These are phyloP conservation scores for Eutypa lata DNA, from an alignment of 2,329 filamentous ascomycete genomes.

Conservation along the genomic window DNA sequence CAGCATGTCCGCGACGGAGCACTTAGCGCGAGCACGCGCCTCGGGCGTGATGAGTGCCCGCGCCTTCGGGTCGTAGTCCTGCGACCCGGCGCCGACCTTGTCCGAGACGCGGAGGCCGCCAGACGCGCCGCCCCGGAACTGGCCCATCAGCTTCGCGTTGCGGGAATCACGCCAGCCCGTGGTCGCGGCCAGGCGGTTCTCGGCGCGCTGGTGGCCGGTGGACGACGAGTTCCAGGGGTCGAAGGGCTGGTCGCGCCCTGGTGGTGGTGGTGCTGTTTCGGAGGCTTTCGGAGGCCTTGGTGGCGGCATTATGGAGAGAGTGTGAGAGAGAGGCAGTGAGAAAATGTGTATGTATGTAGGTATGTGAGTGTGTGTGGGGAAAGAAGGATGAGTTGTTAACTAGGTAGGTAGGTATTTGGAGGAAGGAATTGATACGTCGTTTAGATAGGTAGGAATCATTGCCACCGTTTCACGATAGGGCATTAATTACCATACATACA, in stretches of 20 bases:
- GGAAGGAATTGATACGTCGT: too few species aligned
- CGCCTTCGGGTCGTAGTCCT: conserved; percentile 47
- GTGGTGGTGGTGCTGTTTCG: conserved; percentile 24
- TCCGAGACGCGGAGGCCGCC: conserved; percentile 62
- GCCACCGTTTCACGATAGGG: too few species aligned
- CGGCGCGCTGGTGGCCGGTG: conserved; percentile 75
- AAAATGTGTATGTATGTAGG: too few species aligned
- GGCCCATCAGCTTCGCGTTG: conserved; percentile 64
- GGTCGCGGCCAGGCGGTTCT: conserved; percentile 56
- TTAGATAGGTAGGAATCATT: too few species aligned
- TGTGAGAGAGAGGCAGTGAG: too few species aligned
- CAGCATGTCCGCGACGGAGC: conserved; percentile 55
- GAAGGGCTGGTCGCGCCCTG: conserved; percentile 44
- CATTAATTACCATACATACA: too few species aligned
- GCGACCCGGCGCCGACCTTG: conserved; percentile 61
- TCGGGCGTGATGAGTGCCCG: conserved; percentile 42
- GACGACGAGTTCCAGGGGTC: conserved; percentile 72
- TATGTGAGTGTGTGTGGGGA: too few species aligned
- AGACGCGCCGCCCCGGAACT: conserved; percentile 59
- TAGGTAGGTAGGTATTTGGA: too few species aligned
- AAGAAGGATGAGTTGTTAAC: too few species aligned
- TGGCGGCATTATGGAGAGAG: too few species aligned
- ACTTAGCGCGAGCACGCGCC: conserved; percentile 34
- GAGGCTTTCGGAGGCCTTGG: conserved; percentile 10
- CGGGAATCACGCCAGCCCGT: conserved; percentile 71